phyloP scores from a whole-genome alignment of 2,329 filamentous ascomycete species.

The Colletotrichum euphorbiae region DNA sequence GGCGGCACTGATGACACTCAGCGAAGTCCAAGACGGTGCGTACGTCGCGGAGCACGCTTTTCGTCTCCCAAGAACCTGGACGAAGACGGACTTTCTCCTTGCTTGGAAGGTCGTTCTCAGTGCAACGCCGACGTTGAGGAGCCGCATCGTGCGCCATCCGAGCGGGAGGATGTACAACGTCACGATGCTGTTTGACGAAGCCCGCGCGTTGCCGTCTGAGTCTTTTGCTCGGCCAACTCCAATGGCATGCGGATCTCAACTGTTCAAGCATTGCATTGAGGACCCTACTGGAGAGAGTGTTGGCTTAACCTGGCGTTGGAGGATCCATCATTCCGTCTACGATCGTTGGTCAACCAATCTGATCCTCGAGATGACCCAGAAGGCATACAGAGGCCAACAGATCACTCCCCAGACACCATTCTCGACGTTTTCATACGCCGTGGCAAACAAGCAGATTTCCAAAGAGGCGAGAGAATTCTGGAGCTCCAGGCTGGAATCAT shows the following conservation, averaged over 20 bases:
- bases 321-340: slow-evolving; percentile 14
- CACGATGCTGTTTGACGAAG: slow-evolving; percentile 10
- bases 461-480: slow-evolving; percentile 11
- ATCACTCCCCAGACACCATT: slow-evolving; percentile 6
- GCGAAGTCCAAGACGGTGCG: slow-evolving; percentile 21
- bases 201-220: slow-evolving; percentile 1
- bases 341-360: slow-evolving; percentile 13
- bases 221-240: slow-evolving; percentile 7
- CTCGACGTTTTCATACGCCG: slow-evolving; percentile 5
- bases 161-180: slow-evolving; percentile 14
- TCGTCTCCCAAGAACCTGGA: slow-evolving; percentile 5
- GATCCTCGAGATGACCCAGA: slow-evolving; percentile 9
- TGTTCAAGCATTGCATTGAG: not conserved
- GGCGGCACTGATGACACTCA: slow-evolving; percentile 15
- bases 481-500: slow-evolving; percentile 10
- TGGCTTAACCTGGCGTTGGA: slow-evolving; percentile 9
- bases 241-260: slow-evolving; percentile 10
- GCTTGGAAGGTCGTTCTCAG: not conserved
- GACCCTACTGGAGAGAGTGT: slow-evolving; percentile 5
- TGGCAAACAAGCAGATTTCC: slow-evolving; percentile 2
- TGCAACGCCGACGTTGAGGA: slow-evolving; percentile 5
- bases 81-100: slow-evolving; percentile 13
- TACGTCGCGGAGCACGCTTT: slow-evolving; percentile 15
- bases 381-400: not conserved
- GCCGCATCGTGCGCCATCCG: slow-evolving; percentile 10